phyloP scores from a whole-genome alignment of 1,139 yeast genomes.

The Debaryomyces sp. region DNA sequence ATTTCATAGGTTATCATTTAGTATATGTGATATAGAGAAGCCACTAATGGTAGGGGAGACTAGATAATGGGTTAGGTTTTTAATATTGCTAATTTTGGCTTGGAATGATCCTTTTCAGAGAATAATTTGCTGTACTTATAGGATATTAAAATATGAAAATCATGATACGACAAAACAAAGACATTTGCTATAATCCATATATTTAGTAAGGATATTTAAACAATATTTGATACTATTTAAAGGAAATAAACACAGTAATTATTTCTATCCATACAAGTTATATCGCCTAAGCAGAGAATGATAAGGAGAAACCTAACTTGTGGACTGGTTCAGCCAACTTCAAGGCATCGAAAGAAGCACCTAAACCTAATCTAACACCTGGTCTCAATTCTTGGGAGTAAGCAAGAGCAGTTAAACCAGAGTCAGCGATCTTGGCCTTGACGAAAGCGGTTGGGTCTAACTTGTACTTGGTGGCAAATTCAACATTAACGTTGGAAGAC shows the following conservation, averaged over 20 bases:
- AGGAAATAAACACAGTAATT: neutral
- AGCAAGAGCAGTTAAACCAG: constrained; percentile 92
- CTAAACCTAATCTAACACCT: constrained; percentile 96
- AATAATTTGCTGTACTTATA: too few relatives aligned
- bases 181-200: constrained; percentile 4
- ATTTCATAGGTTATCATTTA: neutral
- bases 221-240: constrained; percentile 6
- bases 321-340: constrained; percentile 97
- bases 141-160: neutral
- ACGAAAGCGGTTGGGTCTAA: constrained; percentile 86
- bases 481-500: constrained; percentile 74
- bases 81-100: neutral
- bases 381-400: constrained; percentile 96
- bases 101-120: neutral
- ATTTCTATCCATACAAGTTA: neutral
- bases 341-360: constrained; percentile 96
- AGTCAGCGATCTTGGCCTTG: constrained; percentile 96
- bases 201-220: constrained; percentile 3
- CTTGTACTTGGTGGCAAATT: constrained; percentile 94
- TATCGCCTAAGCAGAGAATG: constrained; percentile 74
- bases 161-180: neutral
- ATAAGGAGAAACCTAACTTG: constrained; percentile 93
- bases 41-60: neutral
- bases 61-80: neutral
- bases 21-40: neutral